These are phyloP conservation scores for Haberlea rhodopensis DNA, from an alignment of 257 asterid genomes.

Conservation along the genomic window DNA sequence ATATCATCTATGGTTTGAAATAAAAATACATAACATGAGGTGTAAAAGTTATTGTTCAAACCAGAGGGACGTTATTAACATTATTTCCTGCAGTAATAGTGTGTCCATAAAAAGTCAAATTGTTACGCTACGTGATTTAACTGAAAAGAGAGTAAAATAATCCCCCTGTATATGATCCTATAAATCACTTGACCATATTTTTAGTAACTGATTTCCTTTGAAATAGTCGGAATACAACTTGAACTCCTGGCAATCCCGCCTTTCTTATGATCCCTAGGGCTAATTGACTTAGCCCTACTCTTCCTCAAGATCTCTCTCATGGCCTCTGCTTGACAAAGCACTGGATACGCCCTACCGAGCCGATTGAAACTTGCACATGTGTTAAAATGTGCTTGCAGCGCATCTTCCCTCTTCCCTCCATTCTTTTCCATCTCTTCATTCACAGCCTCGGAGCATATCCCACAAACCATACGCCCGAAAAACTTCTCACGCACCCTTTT, in stretches of 20 bases:
- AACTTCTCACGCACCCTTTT: constrained; percentile 45
- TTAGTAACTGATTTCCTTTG: no score
- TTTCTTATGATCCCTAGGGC: constrained; percentile 54
- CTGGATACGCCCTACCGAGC: constrained; percentile 80
- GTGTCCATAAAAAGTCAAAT: no score
- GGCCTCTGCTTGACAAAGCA: constrained; percentile 75
- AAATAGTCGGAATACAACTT: constrained; percentile 70
- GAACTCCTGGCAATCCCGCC: constrained; percentile 67
- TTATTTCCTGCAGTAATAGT: no score
- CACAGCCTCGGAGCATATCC: constrained; percentile 86
- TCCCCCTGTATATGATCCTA: no score
- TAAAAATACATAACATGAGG: no score
- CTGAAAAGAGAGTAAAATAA: no score
- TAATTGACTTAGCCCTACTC: constrained; percentile 56
- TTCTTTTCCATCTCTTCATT: constrained; percentile 83
- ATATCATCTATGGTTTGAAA: no score
- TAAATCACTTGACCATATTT: no score
- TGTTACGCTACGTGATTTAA: no score
- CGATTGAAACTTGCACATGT: constrained; percentile 70
- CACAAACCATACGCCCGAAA: constrained; percentile 72
- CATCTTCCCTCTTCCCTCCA: constrained; percentile 64
- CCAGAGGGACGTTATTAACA: no score
- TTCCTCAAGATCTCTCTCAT: constrained; percentile 71
- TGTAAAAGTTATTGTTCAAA: no score
- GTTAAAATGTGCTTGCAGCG: constrained; percentile 65